Conservation (phyloP, 2,329 filamentous ascomycete genomes). For the Hymenoscyphus scutula region DNA sequence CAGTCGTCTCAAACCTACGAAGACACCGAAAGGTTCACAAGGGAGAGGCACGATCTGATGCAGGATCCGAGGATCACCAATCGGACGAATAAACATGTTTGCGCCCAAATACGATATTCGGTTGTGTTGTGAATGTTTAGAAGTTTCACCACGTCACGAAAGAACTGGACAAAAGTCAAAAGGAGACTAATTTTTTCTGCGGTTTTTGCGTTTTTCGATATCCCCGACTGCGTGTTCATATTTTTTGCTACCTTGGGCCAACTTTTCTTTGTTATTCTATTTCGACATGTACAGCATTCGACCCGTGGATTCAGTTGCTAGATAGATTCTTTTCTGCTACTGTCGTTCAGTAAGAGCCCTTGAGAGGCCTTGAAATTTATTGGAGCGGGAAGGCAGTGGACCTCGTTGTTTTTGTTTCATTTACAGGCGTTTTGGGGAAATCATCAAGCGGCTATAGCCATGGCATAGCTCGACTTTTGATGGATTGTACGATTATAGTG, state of each 20-base stretch:
- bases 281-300: slow-evolving; percentile 11
- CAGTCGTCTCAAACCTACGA: slow-evolving; percentile 91
- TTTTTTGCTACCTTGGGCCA: slow-evolving; percentile 11
- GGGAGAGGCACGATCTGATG: slow-evolving; percentile 63
- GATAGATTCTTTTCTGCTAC: slow-evolving; percentile 22
- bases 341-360: slow-evolving; percentile 18
- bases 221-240: slow-evolving; percentile 26
- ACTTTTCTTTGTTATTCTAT: not conserved
- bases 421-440: slow-evolving; percentile 15
- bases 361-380: slow-evolving; percentile 1
- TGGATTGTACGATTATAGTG: slow-evolving; percentile 23
- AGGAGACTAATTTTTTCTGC: slow-evolving; percentile 2
- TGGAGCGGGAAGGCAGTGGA: slow-evolving; percentile 9
- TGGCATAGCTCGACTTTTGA: slow-evolving; percentile 4
- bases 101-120: not conserved
- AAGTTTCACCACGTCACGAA: slow-evolving; percentile 5
- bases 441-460: not conserved
- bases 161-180: slow-evolving; percentile 15
- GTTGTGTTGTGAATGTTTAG: not conserved
- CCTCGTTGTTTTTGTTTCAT: slow-evolving; percentile 8
- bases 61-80: slow-evolving; percentile 58
- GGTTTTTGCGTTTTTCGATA: slow-evolving; percentile 17
- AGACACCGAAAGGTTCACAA: slow-evolving; percentile 97
- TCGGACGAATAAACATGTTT: slow-evolving; percentile 46
- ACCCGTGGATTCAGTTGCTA: slow-evolving; percentile 10